Percentiles rank a stretch among this genome's conserved stretches.
Evolutionary conservation across 2,329 filamentous ascomycete species (phyloP).

Genomic region (Colletotrichum orbiculare): DNA sequence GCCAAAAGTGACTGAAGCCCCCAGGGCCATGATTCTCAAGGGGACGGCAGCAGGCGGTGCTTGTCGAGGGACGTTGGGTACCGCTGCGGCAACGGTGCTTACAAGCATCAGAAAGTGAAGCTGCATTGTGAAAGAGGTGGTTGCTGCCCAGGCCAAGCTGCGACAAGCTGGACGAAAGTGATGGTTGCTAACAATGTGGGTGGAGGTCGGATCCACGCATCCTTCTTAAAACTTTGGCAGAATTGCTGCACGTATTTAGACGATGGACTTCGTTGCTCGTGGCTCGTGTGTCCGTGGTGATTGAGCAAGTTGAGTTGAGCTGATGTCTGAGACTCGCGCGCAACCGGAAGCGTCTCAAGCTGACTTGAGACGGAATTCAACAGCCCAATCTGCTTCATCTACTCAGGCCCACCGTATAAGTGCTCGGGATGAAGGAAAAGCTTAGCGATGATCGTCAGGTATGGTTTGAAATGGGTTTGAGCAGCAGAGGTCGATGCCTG

Average conservation of each 20-base stretch:
- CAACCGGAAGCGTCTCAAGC: conserved; percentile 22
- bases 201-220: no score
- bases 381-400: background rate
- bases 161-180: background rate
- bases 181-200: no score
- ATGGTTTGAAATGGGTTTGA: no score
- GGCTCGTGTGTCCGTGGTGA: background rate
- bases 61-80: conserved; percentile 7
- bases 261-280: background rate
- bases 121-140: background rate
- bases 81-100: background rate
- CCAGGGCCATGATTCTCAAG: conserved; percentile 27
- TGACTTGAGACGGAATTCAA: conserved; percentile 14
- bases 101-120: background rate
- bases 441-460: conserved; percentile 1
- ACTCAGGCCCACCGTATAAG: background rate
- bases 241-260: background rate
- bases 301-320: background rate
- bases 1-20: conserved; percentile 33
- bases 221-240: no score
- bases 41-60: conserved; percentile 15
- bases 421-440: background rate
- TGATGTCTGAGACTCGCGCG: conserved; percentile 30
- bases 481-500: no score
- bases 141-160: background rate